phyloP scores from a whole-genome alignment of 2,329 filamentous ascomycete genomes.

The Aplosporella prunicola region DNA sequence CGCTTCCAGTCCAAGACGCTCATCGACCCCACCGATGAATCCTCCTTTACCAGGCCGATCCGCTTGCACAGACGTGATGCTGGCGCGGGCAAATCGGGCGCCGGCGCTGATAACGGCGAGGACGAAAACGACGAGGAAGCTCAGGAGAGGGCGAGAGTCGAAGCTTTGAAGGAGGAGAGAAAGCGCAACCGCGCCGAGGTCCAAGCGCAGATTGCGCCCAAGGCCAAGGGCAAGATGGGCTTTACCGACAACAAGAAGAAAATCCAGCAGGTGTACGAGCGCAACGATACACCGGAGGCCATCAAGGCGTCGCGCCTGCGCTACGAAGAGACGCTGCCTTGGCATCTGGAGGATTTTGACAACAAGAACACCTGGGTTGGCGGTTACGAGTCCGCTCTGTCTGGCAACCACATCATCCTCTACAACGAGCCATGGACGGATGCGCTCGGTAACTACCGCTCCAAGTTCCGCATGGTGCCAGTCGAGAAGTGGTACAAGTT shows the following conservation, averaged over 20 bases:
- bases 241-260: constrained; percentile 67
- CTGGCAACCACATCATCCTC: constrained; percentile 69
- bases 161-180: constrained; percentile 59
- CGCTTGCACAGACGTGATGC: constrained; percentile 78
- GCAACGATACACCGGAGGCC: constrained; percentile 68
- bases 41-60: constrained; percentile 79
- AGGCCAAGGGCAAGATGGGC: constrained; percentile 41
- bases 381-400: constrained; percentile 80
- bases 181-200: constrained; percentile 81
- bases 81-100: constrained; percentile 43
- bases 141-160: constrained; percentile 50
- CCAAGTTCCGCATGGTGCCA: constrained; percentile 70
- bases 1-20: constrained; percentile 58
- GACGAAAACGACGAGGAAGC: constrained; percentile 56
- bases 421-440: constrained; percentile 54
- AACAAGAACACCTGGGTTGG: constrained; percentile 92
- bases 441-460: constrained; percentile 28
- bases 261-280: constrained; percentile 73
- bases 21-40: constrained; percentile 63
- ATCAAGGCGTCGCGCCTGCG: constrained; percentile 54
- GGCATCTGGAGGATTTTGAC: constrained; percentile 95
- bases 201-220: constrained; percentile 85
- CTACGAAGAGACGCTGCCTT: constrained; percentile 91
- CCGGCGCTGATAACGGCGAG: constrained; percentile 33
- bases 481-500: constrained; percentile 95